Conservation (phyloP, 805 yeast species). For the Lipomyces mesembrius region DNA sequence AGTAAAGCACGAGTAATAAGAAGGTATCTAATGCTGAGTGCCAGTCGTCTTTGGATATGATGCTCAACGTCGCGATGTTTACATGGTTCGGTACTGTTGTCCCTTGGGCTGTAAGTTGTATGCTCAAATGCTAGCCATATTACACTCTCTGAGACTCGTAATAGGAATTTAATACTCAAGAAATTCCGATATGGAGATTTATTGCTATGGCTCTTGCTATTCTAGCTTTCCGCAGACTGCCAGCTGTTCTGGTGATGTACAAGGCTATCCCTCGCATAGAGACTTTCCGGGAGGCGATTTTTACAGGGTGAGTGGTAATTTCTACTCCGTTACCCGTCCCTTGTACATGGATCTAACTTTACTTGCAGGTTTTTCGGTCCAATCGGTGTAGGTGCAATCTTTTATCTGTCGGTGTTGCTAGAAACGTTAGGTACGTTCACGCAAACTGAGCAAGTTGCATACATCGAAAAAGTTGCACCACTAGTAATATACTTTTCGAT, state of each 20-base stretch:
- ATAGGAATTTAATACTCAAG: constrained; percentile 50
- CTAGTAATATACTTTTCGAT: constrained; percentile 73
- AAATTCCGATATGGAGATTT: constrained; percentile 45
- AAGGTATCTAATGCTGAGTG: background rate
- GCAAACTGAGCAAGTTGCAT: constrained; percentile 39
- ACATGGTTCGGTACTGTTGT: constrained; percentile 71
- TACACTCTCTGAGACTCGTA: background rate
- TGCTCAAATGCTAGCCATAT: background rate
- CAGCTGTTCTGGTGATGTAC: constrained; percentile 52
- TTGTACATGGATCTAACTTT: background rate
- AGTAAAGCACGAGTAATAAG: too few species aligned
- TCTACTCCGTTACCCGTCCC: background rate
- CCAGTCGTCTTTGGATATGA: constrained; percentile 66
- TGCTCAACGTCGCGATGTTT: constrained; percentile 68
- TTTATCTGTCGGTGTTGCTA: constrained; percentile 45
- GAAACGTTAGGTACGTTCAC: constrained; percentile 20
- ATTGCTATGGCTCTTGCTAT: constrained; percentile 45
- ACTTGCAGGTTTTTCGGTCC: constrained; percentile 65
- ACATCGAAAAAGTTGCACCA: constrained; percentile 60
- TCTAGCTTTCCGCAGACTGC: constrained; percentile 46
- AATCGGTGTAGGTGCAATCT: constrained; percentile 72
- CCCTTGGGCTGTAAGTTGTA: constrained; percentile 59
- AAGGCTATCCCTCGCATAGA: constrained; percentile 61
- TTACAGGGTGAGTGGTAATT: constrained; percentile 54
- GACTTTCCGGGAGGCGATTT: constrained; percentile 68